A percentile compares a stretch with the other conserved stretches of the same genome.
phyloP scores from a whole-genome alignment of 257 asterid species.

The Oldenlandia corymbosa region DNA sequence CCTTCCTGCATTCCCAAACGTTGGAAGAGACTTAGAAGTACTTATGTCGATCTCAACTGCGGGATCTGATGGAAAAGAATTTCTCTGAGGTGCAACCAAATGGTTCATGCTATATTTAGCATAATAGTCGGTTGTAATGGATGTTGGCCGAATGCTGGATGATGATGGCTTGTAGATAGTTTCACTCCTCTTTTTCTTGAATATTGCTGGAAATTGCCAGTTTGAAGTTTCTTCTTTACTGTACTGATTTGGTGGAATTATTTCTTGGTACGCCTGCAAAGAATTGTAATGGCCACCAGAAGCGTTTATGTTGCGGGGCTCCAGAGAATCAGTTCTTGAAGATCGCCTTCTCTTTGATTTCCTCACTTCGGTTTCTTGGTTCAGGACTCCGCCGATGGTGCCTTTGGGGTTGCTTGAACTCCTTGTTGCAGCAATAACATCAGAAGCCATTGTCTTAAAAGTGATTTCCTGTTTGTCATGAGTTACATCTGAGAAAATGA shows the following conservation, averaged over 20 bases:
- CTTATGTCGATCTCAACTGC: constrained; percentile 24
- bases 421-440: constrained; percentile 22
- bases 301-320: constrained; percentile 36
- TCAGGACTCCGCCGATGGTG: constrained; percentile 35
- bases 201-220: constrained; percentile 46
- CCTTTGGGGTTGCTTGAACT: constrained; percentile 31
- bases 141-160: constrained; percentile 28
- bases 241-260: constrained; percentile 24
- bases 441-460: constrained; percentile 22
- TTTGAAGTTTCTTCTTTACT: constrained; percentile 22
- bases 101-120: constrained; percentile 13
- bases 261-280: constrained; percentile 40
- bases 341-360: constrained; percentile 43
- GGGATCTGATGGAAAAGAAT: constrained; percentile 20
- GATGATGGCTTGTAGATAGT: constrained; percentile 29
- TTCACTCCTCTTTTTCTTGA: constrained; percentile 60
- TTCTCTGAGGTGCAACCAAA: constrained; percentile 18
- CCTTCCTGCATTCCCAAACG: constrained; percentile 42
- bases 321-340: constrained; percentile 31
- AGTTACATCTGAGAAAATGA: constrained; percentile 60
- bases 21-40: constrained; percentile 26
- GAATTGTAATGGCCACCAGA: constrained; percentile 38
- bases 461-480: constrained; percentile 53
- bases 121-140: constrained; percentile 16
- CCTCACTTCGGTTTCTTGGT: constrained; percentile 35